These are phyloP conservation scores for Leccinum barrowsii DNA, from an alignment of 768 basidiomycete genomes.

Conservation along the genomic window DNA sequence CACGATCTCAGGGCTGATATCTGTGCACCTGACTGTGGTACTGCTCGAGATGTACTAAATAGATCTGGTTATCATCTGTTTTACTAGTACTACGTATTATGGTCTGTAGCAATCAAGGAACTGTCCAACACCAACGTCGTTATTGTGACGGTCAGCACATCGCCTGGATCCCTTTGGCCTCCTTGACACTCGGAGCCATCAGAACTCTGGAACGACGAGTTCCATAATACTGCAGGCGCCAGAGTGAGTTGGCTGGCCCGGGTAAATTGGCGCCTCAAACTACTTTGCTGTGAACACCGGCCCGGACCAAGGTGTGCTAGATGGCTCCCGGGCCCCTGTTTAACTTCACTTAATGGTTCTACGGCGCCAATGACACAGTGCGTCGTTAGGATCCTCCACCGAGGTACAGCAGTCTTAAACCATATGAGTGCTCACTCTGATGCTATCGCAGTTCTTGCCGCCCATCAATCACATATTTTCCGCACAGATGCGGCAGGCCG, in stretches of 20 bases:
- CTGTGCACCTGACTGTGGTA: conserved; percentile 49
- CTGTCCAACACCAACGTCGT: conserved; percentile 64
- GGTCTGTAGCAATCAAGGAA: conserved; percentile 53
- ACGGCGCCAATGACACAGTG: conserved; percentile 59
- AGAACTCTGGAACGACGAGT: conserved; percentile 45
- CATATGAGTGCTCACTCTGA: neutral
- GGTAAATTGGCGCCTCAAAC: conserved; percentile 32
- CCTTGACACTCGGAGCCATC: conserved; percentile 40
- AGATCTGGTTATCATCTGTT: conserved; percentile 16
- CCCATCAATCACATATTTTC: conserved; percentile 37
- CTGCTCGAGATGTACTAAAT: neutral
- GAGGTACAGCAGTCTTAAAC: conserved; percentile 49
- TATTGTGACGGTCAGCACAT: conserved; percentile 62
- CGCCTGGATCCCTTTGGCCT: conserved; percentile 63
- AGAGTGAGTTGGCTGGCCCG: conserved; percentile 33
- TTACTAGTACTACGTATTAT: too few relatives aligned
- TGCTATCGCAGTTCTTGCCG: neutral
- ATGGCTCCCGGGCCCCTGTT: conserved; percentile 42
- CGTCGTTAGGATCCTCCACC: conserved; percentile 45
- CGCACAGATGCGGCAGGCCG: conserved; percentile 42
- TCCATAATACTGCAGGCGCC: conserved; percentile 48
- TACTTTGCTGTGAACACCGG: conserved; percentile 46
- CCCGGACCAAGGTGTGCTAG: conserved; percentile 43
- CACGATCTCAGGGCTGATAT: conserved; percentile 69
- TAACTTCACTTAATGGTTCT: conserved; percentile 36